These are phyloP conservation scores for Quercus lobata DNA, from an alignment of 331 rosid species.

Conservation along the genomic window DNA sequence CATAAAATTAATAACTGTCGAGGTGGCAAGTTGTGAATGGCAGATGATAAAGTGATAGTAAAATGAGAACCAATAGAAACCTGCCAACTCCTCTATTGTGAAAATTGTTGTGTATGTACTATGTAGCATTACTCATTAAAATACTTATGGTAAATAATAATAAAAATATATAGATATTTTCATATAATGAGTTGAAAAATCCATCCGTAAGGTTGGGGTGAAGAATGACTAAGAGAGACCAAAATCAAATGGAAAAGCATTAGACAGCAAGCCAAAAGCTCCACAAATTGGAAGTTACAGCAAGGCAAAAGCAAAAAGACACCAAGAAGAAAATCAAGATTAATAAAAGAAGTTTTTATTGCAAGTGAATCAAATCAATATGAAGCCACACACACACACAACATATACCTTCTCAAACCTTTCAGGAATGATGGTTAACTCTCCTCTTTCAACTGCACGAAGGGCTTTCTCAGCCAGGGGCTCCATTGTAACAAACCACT, in stretches of 20 bases:
- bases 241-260: background rate
- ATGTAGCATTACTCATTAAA: too few species aligned
- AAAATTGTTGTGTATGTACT: too few species aligned
- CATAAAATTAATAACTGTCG: too few species aligned
- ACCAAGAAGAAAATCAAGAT: background rate
- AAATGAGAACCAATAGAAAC: too few species aligned
- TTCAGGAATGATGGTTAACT: conserved; percentile 78
- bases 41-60: too few species aligned
- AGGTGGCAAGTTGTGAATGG: too few species aligned
- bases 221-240: background rate
- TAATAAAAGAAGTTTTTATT: background rate
- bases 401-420: conserved; percentile 83
- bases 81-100: too few species aligned
- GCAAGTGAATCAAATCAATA: background rate
- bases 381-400: conserved; percentile 1
- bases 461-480: conserved; percentile 93
- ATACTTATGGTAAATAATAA: background rate
- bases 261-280: background rate
- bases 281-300: background rate
- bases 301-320: background rate
- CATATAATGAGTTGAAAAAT: background rate
- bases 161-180: background rate
- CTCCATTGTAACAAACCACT: conserved; percentile 98
- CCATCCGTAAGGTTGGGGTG: background rate
- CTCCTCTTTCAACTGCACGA: conserved; percentile 81